Conservation (phyloP, 2,329 filamentous ascomycete species). For the Penicillium sp. region DNA sequence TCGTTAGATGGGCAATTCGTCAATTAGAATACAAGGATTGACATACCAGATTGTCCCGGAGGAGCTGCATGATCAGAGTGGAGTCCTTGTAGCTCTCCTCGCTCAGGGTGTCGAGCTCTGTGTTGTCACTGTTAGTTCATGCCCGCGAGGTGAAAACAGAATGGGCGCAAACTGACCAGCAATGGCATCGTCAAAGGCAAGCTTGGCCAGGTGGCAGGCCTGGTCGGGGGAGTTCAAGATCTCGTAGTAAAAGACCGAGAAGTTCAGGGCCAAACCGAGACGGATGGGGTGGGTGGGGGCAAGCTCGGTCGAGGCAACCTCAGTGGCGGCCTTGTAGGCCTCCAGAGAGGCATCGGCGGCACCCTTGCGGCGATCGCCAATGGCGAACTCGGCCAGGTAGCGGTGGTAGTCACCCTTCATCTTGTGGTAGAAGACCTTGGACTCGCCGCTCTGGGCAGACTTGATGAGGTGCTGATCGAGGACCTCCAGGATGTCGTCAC, state of each 20-base stretch:
- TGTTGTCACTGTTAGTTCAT: conserved; percentile 17
- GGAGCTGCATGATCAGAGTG: conserved; percentile 96
- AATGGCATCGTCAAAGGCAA: conserved; percentile 94
- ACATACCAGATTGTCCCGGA: conserved; percentile 89
- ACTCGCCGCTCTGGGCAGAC: conserved; percentile 90
- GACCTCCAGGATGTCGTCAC: conserved; percentile 93
- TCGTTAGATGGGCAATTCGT: not conserved
- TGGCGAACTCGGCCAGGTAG: conserved; percentile 94
- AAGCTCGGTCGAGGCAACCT: conserved; percentile 83
- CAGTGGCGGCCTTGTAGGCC: conserved; percentile 92
- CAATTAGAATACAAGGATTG: not conserved
- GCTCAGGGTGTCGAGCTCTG: conserved; percentile 91
- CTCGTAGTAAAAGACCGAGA: conserved; percentile 99
- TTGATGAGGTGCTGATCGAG: conserved; percentile 91
- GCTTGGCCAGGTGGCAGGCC: conserved; percentile 95
- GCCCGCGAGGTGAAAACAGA: not conserved
- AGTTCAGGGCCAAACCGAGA: conserved; percentile 87
- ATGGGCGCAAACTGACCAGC: conserved; percentile 55
- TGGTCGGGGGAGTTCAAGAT: conserved; percentile 98
- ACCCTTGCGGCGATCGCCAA: conserved; percentile 90
- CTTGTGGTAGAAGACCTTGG: conserved; percentile 99
- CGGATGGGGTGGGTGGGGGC: conserved; percentile 90
- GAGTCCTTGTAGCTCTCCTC: conserved; percentile 99
- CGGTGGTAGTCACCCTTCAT: conserved; percentile 99
- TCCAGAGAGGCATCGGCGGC: conserved; percentile 92